phyloP scores from a whole-genome alignment of 768 basidiomycete species.

The Coprinopsis strossmayeri region DNA sequence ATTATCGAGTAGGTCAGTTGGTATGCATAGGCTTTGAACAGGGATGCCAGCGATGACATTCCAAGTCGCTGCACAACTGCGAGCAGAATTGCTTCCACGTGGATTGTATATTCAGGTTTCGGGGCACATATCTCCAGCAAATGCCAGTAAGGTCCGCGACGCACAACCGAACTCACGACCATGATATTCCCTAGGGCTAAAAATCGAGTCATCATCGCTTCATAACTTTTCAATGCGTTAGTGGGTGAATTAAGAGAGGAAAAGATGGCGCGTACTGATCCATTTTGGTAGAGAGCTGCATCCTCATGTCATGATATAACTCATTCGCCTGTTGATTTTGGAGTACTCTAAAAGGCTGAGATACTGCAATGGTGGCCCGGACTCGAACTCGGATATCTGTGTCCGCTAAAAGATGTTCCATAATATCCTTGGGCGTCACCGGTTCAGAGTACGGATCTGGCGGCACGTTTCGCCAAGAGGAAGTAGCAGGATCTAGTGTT shows the following conservation, averaged over 20 bases:
- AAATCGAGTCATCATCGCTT: constrained; percentile 68
- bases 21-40: constrained; percentile 76
- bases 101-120: constrained; percentile 28
- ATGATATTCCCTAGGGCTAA: constrained; percentile 71
- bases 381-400: constrained; percentile 82
- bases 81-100: constrained; percentile 45
- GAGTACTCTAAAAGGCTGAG: constrained; percentile 47
- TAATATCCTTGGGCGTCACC: not conserved
- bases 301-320: constrained; percentile 44
- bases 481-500: constrained; percentile 51
- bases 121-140: constrained; percentile 64
- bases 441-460: no score
- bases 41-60: constrained; percentile 44
- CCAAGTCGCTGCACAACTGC: constrained; percentile 67
- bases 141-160: constrained; percentile 85
- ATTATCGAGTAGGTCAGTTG: constrained; percentile 69
- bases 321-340: no score
- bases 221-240: constrained; percentile 42
- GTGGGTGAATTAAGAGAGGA: not conserved
- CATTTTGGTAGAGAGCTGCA: constrained; percentile 36
- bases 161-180: constrained; percentile 67
- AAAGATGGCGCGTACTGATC: constrained; percentile 48
- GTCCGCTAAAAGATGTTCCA: constrained; percentile 43
- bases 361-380: constrained; percentile 57
- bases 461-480: no score